Percentiles rank a stretch among this genome's conserved stretches.
These are phyloP conservation scores for Chlorella variabilis DNA, from an alignment of 163 green algal genomes.

Conservation along the genomic window DNA sequence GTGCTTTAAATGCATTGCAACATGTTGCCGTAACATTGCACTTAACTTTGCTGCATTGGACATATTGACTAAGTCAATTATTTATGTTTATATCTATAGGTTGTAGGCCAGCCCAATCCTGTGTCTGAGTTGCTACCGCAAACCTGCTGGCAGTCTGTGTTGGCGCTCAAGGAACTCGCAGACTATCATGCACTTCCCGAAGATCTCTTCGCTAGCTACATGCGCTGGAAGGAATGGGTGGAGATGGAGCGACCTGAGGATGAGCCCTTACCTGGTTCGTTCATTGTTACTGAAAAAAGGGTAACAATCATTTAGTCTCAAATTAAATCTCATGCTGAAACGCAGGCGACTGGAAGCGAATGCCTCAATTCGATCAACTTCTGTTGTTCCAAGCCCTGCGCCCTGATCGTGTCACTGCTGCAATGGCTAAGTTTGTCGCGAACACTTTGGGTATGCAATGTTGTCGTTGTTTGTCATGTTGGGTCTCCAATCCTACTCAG, in stretches of 20 bases:
- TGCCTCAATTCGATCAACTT: slow-evolving; percentile 87
- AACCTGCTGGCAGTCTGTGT: slow-evolving; percentile 72
- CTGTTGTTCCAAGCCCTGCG: slow-evolving; percentile 86
- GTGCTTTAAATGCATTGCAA: too few species aligned
- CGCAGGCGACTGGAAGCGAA: slow-evolving; percentile 91
- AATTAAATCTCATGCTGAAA: not conserved
- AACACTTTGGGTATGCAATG: slow-evolving; percentile 63
- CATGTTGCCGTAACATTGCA: not conserved
- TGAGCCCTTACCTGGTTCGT: slow-evolving; percentile 79
- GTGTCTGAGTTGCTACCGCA: slow-evolving; percentile 84
- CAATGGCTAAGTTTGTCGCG: slow-evolving; percentile 85
- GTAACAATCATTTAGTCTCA: not conserved
- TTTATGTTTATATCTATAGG: slow-evolving; percentile 6
- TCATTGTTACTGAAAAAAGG: not conserved
- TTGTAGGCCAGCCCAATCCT: slow-evolving; percentile 58
- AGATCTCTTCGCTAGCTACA: slow-evolving; percentile 83
- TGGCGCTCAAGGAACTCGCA: slow-evolving; percentile 74
- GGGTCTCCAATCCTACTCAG: too few species aligned
- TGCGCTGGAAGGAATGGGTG: slow-evolving; percentile 94
- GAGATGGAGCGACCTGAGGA: slow-evolving; percentile 89
- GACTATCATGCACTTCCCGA: slow-evolving; percentile 85
- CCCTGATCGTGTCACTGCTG: slow-evolving; percentile 86
- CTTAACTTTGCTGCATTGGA: not conserved
- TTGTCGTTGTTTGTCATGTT: too few species aligned
- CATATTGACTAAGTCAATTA: too few species aligned